Conservation (phyloP, 2,329 filamentous ascomycete genomes). For the Fusarium foetens region DNA sequence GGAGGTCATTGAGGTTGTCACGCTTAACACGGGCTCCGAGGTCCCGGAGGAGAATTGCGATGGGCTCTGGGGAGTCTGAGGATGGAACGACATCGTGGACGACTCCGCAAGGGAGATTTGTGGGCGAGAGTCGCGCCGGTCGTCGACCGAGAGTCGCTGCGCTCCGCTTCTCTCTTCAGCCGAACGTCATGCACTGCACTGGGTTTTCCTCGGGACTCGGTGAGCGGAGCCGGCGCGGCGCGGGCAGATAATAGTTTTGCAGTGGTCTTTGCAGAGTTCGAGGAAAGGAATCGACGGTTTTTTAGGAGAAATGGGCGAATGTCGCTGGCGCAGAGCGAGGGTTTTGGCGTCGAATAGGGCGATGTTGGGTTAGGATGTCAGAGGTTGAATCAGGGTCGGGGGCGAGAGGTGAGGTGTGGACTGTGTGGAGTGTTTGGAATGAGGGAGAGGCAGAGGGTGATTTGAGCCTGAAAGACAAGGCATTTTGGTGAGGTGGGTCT, state of each 20-base stretch:
- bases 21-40: slow-evolving; percentile 62
- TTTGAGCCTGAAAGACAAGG: slow-evolving; percentile 50
- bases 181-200: slow-evolving; percentile 47
- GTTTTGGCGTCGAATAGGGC: slow-evolving; percentile 38
- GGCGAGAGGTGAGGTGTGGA: slow-evolving; percentile 44
- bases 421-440: slow-evolving; percentile 44
- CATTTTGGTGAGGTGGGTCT: slow-evolving; percentile 30
- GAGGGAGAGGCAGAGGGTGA: slow-evolving; percentile 39
- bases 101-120: slow-evolving; percentile 48
- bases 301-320: slow-evolving; percentile 35
- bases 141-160: slow-evolving; percentile 49
- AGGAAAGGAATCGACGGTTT: slow-evolving; percentile 25
- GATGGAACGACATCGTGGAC: slow-evolving; percentile 72
- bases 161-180: slow-evolving; percentile 45
- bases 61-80: slow-evolving; percentile 74
- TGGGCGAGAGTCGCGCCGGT: slow-evolving; percentile 48
- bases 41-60: slow-evolving; percentile 68
- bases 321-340: slow-evolving; percentile 41
- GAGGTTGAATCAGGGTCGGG: slow-evolving; percentile 45
- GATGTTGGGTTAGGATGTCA: slow-evolving; percentile 41
- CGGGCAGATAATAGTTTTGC: slow-evolving; percentile 24
- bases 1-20: slow-evolving; percentile 62
- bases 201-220: slow-evolving; percentile 41
- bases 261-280: slow-evolving; percentile 2
- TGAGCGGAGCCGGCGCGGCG: slow-evolving; percentile 27